A percentile compares a stretch with the other conserved stretches of the same genome.
Evolutionary conservation across 73 alveolate species (phyloP).

Genomic region (Paramecium octaurelia): DNA sequence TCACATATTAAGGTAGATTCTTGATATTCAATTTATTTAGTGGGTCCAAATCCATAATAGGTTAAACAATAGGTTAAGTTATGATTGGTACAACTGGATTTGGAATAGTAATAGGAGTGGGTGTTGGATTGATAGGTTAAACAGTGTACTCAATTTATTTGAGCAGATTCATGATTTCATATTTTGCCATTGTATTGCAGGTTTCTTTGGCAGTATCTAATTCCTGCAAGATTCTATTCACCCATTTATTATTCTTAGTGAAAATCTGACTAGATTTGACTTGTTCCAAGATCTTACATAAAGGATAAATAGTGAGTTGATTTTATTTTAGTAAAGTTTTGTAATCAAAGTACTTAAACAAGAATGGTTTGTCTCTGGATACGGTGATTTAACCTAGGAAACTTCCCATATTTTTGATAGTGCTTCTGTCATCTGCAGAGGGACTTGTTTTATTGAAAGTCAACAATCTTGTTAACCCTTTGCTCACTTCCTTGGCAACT

Average conservation of each 20-base stretch:
- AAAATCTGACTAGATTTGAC: conserved; percentile 76
- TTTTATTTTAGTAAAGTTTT: conserved; percentile 82
- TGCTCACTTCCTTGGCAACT: conserved; percentile 22
- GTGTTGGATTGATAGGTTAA: conserved; percentile 13
- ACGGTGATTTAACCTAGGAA: conserved; percentile 90
- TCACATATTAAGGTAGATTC: conserved; percentile 9
- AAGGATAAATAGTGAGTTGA: conserved; percentile 70
- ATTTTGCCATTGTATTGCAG: neutral
- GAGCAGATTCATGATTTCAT: conserved; percentile 4
- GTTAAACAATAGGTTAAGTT: neutral
- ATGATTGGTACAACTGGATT: neutral
- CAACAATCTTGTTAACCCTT: conserved; percentile 4
- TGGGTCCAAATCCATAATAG: neutral
- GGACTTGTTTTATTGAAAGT: neutral
- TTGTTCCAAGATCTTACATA: conserved; percentile 82
- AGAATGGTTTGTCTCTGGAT: conserved; percentile 84
- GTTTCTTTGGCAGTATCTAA: neutral
- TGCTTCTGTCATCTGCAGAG: conserved; percentile 61
- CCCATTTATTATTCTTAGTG: conserved; percentile 87
- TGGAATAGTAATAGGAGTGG: neutral
- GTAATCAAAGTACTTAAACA: conserved; percentile 84
- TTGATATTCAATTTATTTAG: neutral
- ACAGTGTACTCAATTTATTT: neutral
- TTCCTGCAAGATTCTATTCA: conserved; percentile 19
- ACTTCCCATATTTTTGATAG: conserved; percentile 76